A percentile compares a stretch with the other conserved stretches of the same genome.
phyloP scores from a whole-genome alignment of 2,329 filamentous ascomycete species.

The Arthrobotrys conoides region DNA sequence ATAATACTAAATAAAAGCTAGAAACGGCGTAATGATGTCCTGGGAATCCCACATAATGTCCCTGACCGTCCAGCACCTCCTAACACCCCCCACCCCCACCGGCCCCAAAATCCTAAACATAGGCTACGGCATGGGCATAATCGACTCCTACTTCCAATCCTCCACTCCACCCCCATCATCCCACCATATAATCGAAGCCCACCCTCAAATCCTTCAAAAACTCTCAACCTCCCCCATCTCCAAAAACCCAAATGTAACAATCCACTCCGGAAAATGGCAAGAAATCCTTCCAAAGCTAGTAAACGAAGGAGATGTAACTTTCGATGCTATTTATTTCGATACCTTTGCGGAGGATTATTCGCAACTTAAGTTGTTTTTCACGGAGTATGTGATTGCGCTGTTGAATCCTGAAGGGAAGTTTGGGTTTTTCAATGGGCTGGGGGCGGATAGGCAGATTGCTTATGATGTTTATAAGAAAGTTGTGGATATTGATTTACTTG shows the following conservation, averaged over 20 bases:
- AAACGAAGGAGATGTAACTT: slow-evolving; percentile 75
- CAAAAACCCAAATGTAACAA: slow-evolving; percentile 72
- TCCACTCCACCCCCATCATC: slow-evolving; percentile 76
- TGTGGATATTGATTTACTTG: slow-evolving; percentile 88
- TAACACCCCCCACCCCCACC: slow-evolving; percentile 32
- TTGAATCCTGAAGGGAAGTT: slow-evolving; percentile 82
- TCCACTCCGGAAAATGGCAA: slow-evolving; percentile 85
- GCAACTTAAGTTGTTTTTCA: slow-evolving; percentile 88
- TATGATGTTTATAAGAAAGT: slow-evolving; percentile 97
- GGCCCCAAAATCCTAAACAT: slow-evolving; percentile 84
- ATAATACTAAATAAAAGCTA: slow-evolving; percentile 65
- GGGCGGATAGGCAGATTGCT: slow-evolving; percentile 90
- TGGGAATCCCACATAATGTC: slow-evolving; percentile 91
- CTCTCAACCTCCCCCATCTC: slow-evolving; percentile 78
- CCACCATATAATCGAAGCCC: slow-evolving; percentile 90
- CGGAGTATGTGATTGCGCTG: slow-evolving; percentile 84
- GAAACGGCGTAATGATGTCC: slow-evolving; percentile 93
- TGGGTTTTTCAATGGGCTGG: slow-evolving; percentile 90
- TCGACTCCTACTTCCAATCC: slow-evolving; percentile 81
- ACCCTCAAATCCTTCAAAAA: slow-evolving; percentile 80
- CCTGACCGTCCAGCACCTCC: slow-evolving; percentile 29
- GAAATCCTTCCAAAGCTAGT: slow-evolving; percentile 80
- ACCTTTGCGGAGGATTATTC: slow-evolving; percentile 96
- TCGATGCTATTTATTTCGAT: slow-evolving; percentile 96
- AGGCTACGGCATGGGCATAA: slow-evolving; percentile 91